Percentiles rank a stretch among this genome's conserved stretches.
phyloP scores from a whole-genome alignment of 768 basidiomycete species.

The Hortiboletus campestris region DNA sequence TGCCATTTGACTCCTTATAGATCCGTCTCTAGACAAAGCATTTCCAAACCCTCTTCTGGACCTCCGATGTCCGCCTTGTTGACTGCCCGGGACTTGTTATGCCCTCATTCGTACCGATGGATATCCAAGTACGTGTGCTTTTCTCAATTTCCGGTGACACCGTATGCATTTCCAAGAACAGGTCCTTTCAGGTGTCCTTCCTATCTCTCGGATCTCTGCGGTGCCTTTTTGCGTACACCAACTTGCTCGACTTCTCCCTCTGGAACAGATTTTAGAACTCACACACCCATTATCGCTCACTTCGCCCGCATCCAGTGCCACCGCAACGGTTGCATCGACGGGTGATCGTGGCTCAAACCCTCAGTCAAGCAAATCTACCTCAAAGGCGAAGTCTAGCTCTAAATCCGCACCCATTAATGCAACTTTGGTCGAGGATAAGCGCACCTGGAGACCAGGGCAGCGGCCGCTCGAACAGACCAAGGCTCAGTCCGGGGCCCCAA shows the following conservation, averaged over 20 bases:
- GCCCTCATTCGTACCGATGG: constrained; percentile 80
- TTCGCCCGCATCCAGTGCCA: not conserved
- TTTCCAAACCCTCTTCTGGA: constrained; percentile 92
- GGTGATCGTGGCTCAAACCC: not conserved
- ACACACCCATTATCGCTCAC: constrained; percentile 43
- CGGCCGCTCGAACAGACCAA: constrained; percentile 21
- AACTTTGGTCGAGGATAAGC: constrained; percentile 53
- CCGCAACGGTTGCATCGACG: not conserved
- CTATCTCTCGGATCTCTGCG: constrained; percentile 82
- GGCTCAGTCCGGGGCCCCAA: constrained; percentile 8
- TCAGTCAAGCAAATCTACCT: not conserved
- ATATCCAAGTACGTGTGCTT: constrained; percentile 59
- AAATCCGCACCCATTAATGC: not conserved
- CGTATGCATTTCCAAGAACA: constrained; percentile 21
- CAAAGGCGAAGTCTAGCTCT: not conserved
- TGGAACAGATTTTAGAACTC: constrained; percentile 70
- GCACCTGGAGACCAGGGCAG: constrained; percentile 69
- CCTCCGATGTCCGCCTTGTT: constrained; percentile 79
- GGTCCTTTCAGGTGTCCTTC: constrained; percentile 69
- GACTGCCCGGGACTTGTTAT: constrained; percentile 96
- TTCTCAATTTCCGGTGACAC: not conserved
- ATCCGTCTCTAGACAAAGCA: constrained; percentile 72
- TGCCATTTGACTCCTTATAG: not conserved
- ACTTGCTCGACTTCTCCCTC: constrained; percentile 64
- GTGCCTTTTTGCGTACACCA: constrained; percentile 81